Percentiles rank a stretch among this genome's conserved stretches.
Conservation (phyloP, 2,329 filamentous ascomycete genomes). For the Phaeosphaeriaceae sp. region DNA sequence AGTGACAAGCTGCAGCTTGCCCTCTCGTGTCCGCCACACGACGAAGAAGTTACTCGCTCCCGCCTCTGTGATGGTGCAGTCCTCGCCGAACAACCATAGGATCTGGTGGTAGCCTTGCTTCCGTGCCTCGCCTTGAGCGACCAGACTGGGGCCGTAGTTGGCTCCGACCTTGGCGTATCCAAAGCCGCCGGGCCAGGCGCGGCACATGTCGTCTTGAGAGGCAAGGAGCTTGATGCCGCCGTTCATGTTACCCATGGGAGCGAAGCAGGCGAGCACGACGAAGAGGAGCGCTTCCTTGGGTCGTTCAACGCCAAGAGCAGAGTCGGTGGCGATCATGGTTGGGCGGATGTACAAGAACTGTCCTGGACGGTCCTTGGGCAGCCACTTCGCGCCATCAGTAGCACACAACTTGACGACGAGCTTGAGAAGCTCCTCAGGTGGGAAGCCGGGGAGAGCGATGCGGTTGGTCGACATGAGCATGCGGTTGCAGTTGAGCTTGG, state of each 20-base stretch:
- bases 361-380: constrained; percentile 72
- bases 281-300: constrained; percentile 88
- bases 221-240: constrained; percentile 74
- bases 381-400: constrained; percentile 79
- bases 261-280: constrained; percentile 68
- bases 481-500: constrained; percentile 73
- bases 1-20: constrained; percentile 75
- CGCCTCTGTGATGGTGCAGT: constrained; percentile 85
- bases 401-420: constrained; percentile 75
- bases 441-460: constrained; percentile 77
- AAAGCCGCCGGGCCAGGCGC: constrained; percentile 93
- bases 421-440: constrained; percentile 73
- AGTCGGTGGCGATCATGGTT: constrained; percentile 82
- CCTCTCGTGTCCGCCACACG: constrained; percentile 73
- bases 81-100: constrained; percentile 86
- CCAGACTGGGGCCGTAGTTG: constrained; percentile 86
- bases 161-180: constrained; percentile 92
- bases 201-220: constrained; percentile 79
- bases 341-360: constrained; percentile 85
- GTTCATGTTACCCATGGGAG: constrained; percentile 49
- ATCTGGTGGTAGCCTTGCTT: constrained; percentile 83
- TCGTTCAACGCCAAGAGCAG: constrained; percentile 79
- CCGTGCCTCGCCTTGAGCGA: constrained; percentile 78
- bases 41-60: constrained; percentile 94
- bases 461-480: constrained; percentile 64